Evolutionary conservation across 768 basidiomycete genomes (phyloP), one percentile per base, ranked within the genome.

Genomic region (Cyathus striatus): DNA sequence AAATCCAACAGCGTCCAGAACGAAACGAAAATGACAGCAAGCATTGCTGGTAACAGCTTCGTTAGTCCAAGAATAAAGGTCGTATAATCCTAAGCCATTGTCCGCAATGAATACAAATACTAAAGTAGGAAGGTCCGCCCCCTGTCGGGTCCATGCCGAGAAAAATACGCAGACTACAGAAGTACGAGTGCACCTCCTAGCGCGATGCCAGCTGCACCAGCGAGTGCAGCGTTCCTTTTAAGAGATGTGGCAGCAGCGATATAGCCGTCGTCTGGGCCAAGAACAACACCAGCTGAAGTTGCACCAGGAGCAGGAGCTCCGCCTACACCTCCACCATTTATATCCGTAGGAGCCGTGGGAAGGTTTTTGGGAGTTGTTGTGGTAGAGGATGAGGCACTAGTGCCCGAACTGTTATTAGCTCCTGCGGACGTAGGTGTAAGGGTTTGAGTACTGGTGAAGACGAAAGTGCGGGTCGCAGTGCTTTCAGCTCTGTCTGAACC

Each of bases 221-320:
- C 65, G 32, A 75, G 44, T 12, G 74, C 46, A 4, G 70, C 62
- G 46, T 75, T 77, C 49, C 63, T 55, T 30, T 66, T 66, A 27
- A 81, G 65, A 1, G 68, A 61, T 2, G 64, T 51, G 5, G 78
- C 86, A 10, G 70, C 74, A 22, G 81, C 75, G 48, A 79, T 80
- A 62, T 80, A 87, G 41, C 68, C 59, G 53, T 89, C 85, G 37
- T 71, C 69, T 37, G 86, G 86, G n/a, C 86, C 86, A 47, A 71
- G 83, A 25, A 73, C 61, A 23, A 81, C 81, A 21, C 77, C 62
- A 4, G 57, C 38, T 33, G 61, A 71, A 16, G 65, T 49, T 38
- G 66, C 61, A 17, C 84, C 85, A 20, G 85, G 86, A 35, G 65
- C 60, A 7, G 85, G 85, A 2, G 85, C 85, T 20, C 77, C 78